These are phyloP conservation scores for Kluyveromyces aestuarii DNA, from an alignment of 805 yeast species.

Conservation along the genomic window DNA sequence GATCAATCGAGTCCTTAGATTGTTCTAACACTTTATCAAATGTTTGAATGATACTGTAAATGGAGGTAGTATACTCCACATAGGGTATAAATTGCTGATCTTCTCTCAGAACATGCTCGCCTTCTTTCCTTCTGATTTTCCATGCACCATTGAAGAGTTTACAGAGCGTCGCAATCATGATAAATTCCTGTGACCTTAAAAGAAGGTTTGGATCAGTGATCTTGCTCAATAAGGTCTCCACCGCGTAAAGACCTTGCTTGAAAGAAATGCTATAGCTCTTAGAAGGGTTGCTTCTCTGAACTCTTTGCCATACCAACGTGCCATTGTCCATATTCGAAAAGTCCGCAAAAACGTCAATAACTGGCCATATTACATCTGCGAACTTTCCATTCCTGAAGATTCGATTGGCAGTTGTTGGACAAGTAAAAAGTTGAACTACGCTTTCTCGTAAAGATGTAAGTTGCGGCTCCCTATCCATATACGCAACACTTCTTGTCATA, in stretches of 20 bases:
- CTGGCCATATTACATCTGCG: constrained; percentile 39
- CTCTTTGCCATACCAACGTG: constrained; percentile 27
- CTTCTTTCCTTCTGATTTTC: constrained; percentile 47
- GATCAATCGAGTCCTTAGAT: constrained; percentile 8
- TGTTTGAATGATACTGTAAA: constrained; percentile 34
- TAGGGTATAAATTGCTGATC: constrained; percentile 41
- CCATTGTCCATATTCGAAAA: constrained; percentile 32
- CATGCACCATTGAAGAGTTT: constrained; percentile 50
- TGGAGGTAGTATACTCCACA: constrained; percentile 37
- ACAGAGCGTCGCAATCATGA: constrained; percentile 37
- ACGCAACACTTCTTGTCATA: constrained; percentile 38
- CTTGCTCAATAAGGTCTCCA: constrained; percentile 29
- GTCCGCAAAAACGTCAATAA: constrained; percentile 35
- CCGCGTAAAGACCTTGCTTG: constrained; percentile 28
- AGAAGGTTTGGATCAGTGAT: constrained; percentile 25
- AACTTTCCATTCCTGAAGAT: constrained; percentile 35
- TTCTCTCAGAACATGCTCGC: constrained; percentile 61
- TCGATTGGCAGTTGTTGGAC: constrained; percentile 66
- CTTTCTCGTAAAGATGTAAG: constrained; percentile 61
- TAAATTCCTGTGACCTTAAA: constrained; percentile 31
- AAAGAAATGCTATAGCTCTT: constrained; percentile 28
- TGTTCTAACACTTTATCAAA: constrained; percentile 24
- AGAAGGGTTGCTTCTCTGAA: constrained; percentile 25
- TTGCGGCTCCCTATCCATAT: constrained; percentile 83
- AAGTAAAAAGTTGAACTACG: constrained; percentile 81